These are phyloP conservation scores for Lithospermum erythrorhizon DNA, from an alignment of 257 asterid species.

Conservation along the genomic window DNA sequence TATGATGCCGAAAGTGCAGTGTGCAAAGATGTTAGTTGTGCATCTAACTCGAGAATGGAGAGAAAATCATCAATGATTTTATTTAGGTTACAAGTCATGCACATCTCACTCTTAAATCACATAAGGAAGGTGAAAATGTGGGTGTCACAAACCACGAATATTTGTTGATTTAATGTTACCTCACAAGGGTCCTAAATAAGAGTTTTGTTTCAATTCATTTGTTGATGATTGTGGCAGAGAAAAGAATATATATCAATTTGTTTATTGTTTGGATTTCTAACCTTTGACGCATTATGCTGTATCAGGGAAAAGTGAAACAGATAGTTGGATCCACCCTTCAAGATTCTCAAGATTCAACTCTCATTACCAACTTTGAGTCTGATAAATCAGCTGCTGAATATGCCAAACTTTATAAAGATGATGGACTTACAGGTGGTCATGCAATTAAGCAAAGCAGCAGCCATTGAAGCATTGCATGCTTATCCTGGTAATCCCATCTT, in stretches of 20 bases:
- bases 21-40: no score
- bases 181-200: no score
- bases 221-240: no score
- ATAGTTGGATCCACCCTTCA: constrained; percentile 95
- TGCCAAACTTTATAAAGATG: constrained; percentile 76
- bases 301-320: constrained; percentile 97
- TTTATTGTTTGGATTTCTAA: background rate
- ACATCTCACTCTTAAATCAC: no score
- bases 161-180: no score
- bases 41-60: no score
- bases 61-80: no score
- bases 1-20: no score
- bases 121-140: no score
- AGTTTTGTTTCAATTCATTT: no score
- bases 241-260: background rate
- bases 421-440: constrained; percentile 84
- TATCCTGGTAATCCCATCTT: constrained; percentile 59
- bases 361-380: constrained; percentile 78
- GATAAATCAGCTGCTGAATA: constrained; percentile 84
- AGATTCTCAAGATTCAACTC: constrained; percentile 63
- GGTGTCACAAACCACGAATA: no score
- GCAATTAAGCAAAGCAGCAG: constrained; percentile 73
- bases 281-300: background rate
- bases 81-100: no score
- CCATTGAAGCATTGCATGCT: constrained; percentile 77